A percentile compares a stretch with the other conserved stretches of the same genome.
Evolutionary conservation across 202 grass and related monocot genomes (phyloP).

Genomic region (Cymbopogon flexuosus): DNA sequence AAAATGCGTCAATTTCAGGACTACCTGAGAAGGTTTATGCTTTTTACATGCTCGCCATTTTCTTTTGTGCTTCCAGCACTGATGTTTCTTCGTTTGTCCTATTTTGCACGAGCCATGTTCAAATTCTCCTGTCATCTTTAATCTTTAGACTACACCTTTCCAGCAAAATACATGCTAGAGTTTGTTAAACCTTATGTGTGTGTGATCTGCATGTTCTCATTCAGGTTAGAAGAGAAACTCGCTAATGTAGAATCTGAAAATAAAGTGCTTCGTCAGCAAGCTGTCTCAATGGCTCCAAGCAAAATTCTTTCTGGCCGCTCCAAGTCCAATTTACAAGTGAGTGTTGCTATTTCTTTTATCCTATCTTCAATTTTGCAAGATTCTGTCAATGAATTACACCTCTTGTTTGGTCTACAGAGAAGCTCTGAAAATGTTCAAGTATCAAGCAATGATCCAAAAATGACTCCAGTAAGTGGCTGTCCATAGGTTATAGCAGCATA

Average conservation of each 20-base stretch:
- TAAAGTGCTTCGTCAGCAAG: conserved; percentile 99
- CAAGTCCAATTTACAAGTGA: conserved; percentile 87
- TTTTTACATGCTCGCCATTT: conserved; percentile 31
- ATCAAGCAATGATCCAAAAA: conserved; percentile 50
- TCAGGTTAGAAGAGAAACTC: conserved; percentile 95
- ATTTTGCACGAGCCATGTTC: neutral
- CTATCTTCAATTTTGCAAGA: conserved; percentile 1
- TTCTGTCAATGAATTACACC: conserved; percentile 19
- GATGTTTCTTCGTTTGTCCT: neutral
- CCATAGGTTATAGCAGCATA: conserved; percentile 3
- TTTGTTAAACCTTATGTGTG: neutral
- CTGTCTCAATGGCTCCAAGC: conserved; percentile 82
- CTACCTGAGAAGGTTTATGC: conserved; percentile 64
- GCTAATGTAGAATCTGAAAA: conserved; percentile 99
- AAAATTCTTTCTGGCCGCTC: conserved; percentile 92
- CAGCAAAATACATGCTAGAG: conserved; percentile 3
- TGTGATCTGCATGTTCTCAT: conserved; percentile 34
- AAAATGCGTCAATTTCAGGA: conserved; percentile 86
- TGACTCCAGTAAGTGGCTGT: conserved; percentile 50
- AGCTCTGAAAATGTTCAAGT: conserved; percentile 62
- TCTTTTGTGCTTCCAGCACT: neutral
- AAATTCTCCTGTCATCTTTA: neutral
- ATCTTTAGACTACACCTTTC: neutral
- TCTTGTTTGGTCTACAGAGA: conserved; percentile 61
- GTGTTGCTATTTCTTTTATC: conserved; percentile 30